Evolutionary conservation across 768 basidiomycete genomes (phyloP).

Genomic region (Termitomyces sp.): DNA sequence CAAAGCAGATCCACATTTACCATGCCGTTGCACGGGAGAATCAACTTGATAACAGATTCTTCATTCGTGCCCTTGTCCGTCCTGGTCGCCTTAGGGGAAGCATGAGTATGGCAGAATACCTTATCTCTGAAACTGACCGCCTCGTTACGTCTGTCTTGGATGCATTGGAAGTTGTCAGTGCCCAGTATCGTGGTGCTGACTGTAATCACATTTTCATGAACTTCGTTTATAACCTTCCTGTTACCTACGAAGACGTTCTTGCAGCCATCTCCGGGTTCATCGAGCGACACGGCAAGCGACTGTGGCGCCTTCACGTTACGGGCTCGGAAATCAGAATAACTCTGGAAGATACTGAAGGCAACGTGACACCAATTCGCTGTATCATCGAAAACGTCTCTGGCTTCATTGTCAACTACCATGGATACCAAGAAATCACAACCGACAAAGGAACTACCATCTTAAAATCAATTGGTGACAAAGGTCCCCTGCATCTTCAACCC

Average conservation of each 20-base stretch:
- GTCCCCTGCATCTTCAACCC: conserved; percentile 92
- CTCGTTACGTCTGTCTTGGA: conserved; percentile 92
- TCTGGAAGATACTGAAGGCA: conserved; percentile 92
- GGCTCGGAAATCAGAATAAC: conserved; percentile 95
- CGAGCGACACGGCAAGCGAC: conserved; percentile 94
- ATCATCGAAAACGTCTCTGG: conserved; percentile 99
- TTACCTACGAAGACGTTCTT: conserved; percentile 94
- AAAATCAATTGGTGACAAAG: conserved; percentile 98
- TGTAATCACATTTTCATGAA: conserved; percentile 99
- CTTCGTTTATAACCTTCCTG: conserved; percentile 94
- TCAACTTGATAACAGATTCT: conserved; percentile 97
- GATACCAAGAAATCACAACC: conserved; percentile 96
- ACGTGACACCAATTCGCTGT: conserved; percentile 93
- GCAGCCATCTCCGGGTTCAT: conserved; percentile 99
- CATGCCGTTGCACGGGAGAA: conserved; percentile 94
- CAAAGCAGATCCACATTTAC: conserved; percentile 97
- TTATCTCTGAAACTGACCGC: conserved; percentile 97
- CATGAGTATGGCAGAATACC: conserved; percentile 96
- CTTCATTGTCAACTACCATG: conserved; percentile 97
- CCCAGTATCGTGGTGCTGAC: conserved; percentile 86
- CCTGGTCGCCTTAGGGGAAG: conserved; percentile 89
- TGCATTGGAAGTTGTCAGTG: conserved; percentile 89
- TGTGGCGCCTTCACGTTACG: conserved; percentile 98
- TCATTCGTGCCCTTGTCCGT: conserved; percentile 92
- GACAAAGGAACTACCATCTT: conserved; percentile 94